These are phyloP conservation scores for Voacanga thouarsii DNA, from an alignment of 257 asterid genomes.

Conservation along the genomic window DNA sequence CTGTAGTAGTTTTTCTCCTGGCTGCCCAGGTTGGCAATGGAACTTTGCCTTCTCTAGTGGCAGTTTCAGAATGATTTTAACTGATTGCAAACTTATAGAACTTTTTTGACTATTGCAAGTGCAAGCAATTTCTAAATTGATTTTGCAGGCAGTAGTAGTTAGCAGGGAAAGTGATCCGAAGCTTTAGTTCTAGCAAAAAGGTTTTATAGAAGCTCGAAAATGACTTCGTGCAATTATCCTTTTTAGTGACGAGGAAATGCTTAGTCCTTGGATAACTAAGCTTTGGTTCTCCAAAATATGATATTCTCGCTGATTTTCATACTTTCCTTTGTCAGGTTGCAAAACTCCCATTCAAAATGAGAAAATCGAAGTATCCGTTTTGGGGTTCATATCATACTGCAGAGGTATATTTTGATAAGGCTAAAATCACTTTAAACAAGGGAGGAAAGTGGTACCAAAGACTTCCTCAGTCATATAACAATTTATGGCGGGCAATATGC, in stretches of 20 bases:
- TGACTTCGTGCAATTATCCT: background rate
- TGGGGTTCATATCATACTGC: too few species aligned
- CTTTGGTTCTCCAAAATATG: background rate
- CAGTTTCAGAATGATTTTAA: conserved; percentile 37
- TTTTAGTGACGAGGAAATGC: background rate
- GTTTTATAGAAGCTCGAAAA: background rate
- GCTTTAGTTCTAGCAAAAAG: background rate
- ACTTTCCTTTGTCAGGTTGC: background rate
- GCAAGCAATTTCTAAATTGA: background rate
- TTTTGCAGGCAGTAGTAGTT: background rate
- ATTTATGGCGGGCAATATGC: background rate
- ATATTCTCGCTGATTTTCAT: background rate
- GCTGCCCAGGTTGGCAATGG: conserved; percentile 87
- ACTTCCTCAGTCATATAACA: background rate
- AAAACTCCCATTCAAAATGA: background rate
- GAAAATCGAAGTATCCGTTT: background rate
- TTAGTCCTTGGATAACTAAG: background rate
- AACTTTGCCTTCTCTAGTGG: conserved; percentile 83
- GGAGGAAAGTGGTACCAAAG: background rate
- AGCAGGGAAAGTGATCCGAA: background rate
- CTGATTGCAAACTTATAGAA: conserved; percentile 1
- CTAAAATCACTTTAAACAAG: too few species aligned
- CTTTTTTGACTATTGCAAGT: conserved; percentile 5
- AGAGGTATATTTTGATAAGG: too few species aligned
- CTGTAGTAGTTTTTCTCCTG: conserved; percentile 26